Conservation (phyloP, 2,329 filamentous ascomycete genomes). For the Septoria petroselini region DNA sequence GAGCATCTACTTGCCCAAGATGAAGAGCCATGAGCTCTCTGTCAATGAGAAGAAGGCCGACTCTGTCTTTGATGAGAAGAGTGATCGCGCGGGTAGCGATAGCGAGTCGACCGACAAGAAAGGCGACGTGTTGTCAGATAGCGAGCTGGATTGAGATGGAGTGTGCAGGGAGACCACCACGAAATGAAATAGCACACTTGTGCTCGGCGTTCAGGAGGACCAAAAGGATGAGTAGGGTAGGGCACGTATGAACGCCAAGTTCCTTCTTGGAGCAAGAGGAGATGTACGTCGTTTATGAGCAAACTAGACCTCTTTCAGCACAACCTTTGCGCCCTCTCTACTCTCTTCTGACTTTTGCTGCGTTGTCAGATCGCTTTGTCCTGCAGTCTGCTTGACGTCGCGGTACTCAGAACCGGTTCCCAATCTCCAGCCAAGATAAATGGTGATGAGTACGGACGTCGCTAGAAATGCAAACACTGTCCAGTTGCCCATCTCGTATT, state of each 20-base stretch:
- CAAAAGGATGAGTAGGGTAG: too few species aligned
- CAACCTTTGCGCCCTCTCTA: neutral
- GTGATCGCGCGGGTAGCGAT: neutral
- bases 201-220: too few species aligned
- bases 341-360: neutral
- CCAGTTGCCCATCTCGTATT: neutral
- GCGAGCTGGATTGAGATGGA: neutral
- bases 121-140: neutral
- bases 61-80: conserved; percentile 9
- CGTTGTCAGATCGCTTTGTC: neutral
- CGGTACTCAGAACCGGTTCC: neutral
- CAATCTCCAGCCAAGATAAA: neutral
- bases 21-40: too few species aligned
- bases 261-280: too few species aligned
- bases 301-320: neutral
- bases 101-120: neutral
- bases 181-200: too few species aligned
- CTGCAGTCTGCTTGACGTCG: neutral
- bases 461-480: neutral
- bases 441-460: neutral
- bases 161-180: too few species aligned
- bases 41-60: conserved; percentile 3
- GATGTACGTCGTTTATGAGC: too few species aligned
- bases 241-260: too few species aligned
- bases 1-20: neutral